Conservation (phyloP, 345 rosid genomes). For the Lumnitzera racemosa region DNA sequence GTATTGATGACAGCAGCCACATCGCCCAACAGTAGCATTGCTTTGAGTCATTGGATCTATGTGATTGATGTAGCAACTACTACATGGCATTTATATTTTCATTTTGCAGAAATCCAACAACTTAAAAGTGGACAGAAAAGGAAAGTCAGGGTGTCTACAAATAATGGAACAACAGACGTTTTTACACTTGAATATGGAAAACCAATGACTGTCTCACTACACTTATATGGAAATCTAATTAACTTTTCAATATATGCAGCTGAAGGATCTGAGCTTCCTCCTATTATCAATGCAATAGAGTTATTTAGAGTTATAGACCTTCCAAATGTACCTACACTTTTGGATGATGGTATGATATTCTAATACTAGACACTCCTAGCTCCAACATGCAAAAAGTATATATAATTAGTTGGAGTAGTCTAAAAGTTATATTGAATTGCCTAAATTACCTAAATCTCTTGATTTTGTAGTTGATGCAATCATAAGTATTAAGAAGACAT, state of each 20-base stretch:
- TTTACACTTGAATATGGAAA: neutral
- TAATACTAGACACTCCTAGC: too few species aligned
- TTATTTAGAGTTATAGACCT: neutral
- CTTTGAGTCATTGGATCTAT: neutral
- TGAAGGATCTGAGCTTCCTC: constrained; percentile 2
- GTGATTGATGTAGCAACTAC: neutral
- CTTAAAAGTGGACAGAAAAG: too few species aligned
- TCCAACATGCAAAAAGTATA: too few species aligned
- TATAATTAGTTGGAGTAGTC: too few species aligned
- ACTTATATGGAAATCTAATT: constrained; percentile 6
- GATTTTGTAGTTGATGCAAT: too few species aligned
- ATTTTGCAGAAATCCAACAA: too few species aligned
- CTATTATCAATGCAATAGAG: neutral
- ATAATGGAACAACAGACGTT: neutral
- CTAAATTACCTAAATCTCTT: too few species aligned
- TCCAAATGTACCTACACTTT: neutral
- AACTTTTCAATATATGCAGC: neutral
- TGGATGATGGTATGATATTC: neutral
- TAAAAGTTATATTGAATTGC: too few species aligned
- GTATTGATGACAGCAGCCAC: neutral
- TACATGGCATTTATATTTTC: too few species aligned
- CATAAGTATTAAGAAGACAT: neutral
- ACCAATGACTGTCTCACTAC: constrained; percentile 35
- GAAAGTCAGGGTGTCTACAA: neutral
- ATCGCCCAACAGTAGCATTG: neutral